Conservation (phyloP, 2,329 filamentous ascomycete species). For the Clonostachys byssicola region DNA sequence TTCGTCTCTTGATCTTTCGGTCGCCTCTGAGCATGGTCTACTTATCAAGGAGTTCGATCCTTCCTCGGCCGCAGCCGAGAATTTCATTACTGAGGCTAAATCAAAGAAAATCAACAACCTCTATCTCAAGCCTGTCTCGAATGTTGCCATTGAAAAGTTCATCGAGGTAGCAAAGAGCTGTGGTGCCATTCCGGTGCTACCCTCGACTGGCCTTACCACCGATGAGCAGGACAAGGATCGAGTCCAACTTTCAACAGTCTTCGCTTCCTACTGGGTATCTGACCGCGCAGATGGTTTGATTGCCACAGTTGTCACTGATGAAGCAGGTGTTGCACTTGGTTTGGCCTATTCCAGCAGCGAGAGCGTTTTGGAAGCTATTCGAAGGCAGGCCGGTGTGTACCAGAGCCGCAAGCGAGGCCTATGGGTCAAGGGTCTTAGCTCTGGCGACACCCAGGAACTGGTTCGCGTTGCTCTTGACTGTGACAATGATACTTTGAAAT, state of each 20-base stretch:
- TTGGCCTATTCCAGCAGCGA: constrained; percentile 93
- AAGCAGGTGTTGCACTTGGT: constrained; percentile 78
- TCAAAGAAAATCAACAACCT: constrained; percentile 39
- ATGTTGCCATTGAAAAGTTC: constrained; percentile 38
- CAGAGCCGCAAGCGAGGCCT: constrained; percentile 92
- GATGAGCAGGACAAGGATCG: constrained; percentile 56
- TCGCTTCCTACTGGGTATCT: constrained; percentile 72
- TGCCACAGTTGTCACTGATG: constrained; percentile 87
- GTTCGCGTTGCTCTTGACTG: constrained; percentile 84
- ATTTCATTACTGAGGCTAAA: constrained; percentile 39
- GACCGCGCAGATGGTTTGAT: constrained; percentile 82
- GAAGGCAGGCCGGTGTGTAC: constrained; percentile 79
- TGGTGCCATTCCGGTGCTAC: constrained; percentile 68
- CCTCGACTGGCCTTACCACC: constrained; percentile 66
- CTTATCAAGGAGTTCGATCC: constrained; percentile 49
- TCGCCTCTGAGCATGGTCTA: constrained; percentile 42
- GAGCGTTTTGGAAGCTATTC: constrained; percentile 82
- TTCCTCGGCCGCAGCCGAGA: constrained; percentile 28
- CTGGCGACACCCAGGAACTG: constrained; percentile 88
- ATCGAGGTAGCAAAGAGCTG: constrained; percentile 42
- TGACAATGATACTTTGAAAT: constrained; percentile 87
- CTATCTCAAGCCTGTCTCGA: constrained; percentile 46
- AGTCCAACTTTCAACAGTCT: constrained; percentile 59
- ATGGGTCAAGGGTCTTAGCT: constrained; percentile 95
- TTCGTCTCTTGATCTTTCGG: constrained; percentile 37